Base-by-base conservation (phyloP, 129 eudicot species). In the Escallonia rubra region DNA sequence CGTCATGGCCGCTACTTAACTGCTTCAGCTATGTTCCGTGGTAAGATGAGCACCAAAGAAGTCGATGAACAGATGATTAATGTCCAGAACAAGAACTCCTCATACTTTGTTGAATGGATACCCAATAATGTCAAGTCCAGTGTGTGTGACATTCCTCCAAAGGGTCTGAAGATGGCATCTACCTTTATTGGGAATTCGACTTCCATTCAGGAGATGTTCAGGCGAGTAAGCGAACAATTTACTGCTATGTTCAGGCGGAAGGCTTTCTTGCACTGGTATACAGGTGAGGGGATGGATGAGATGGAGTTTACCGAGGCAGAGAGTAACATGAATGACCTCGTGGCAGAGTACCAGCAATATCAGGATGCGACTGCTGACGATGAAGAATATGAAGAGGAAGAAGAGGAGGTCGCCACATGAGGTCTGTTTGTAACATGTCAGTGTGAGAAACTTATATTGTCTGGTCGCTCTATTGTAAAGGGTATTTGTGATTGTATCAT, bases 1-100 rank as follows among this genome's bases (percentile, higher is more conserved):
- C 73, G 82, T 12, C 77, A 78, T 39, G 82, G 82, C 10, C 82
- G 82, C 56, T 78, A 78, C 70, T 43, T 78, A 45, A 78, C 82
- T 7, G 82, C 82, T 50, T 78, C 82, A 11, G 82, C 82, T 50
- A 78, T 78, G 82, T 78, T 78, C 72, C 82, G 82, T 10, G 82
- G 82, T 53, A 78, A 78, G 57, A 78, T 78, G 82, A 78, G 82
- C 65, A 78, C 82, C 1, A 78, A 78, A 78, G 82, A 78, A 48
- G 82, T 78, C 2, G 82, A 78, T 55, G 82, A 78, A 41, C 82
- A 78, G 62, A 78, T 78, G 82, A 78, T 78, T 10, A 78, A 78
- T 47, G 74, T 78, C 64, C 82, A 78, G 58, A 78, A 72, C 82
- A 78, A 72, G 82, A 78, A 78, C 66, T 78, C 82, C 4, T 78